These are phyloP conservation scores for Zygotorulaspora sp. DNA, from an alignment of 805 yeast genomes.

Conservation along the genomic window DNA sequence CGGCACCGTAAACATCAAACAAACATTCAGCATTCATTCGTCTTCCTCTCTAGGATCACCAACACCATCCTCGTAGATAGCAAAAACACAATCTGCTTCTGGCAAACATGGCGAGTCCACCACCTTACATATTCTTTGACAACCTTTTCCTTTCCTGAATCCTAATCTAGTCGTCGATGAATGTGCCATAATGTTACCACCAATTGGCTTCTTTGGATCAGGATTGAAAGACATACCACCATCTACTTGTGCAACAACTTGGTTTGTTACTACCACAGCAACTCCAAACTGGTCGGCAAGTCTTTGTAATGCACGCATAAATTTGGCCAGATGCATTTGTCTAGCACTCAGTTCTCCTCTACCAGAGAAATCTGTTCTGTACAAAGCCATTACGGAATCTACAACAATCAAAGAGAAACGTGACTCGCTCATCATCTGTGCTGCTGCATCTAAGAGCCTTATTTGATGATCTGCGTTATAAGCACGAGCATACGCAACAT, in stretches of 20 bases:
- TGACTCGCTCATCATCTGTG: slow-evolving; percentile 93
- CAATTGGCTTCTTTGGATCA: slow-evolving; percentile 97
- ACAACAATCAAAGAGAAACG: slow-evolving; percentile 85
- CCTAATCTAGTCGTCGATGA: slow-evolving; percentile 90
- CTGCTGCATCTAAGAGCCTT: slow-evolving; percentile 81
- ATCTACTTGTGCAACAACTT: slow-evolving; percentile 97
- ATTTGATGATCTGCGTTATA: slow-evolving; percentile 95
- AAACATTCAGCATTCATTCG: too few relatives aligned
- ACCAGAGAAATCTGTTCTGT: slow-evolving; percentile 91
- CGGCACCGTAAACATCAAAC: too few relatives aligned
- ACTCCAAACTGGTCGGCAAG: slow-evolving; percentile 97
- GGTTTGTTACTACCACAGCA: slow-evolving; percentile 93
- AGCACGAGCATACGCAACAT: slow-evolving; percentile 96
- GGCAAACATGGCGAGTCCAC: slow-evolving; percentile 97
- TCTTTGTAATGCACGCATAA: slow-evolving; percentile 85
- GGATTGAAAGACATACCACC: slow-evolving; percentile 79
- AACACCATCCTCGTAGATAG: slow-evolving; percentile 93
- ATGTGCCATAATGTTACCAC: slow-evolving; percentile 97
- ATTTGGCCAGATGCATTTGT: slow-evolving; percentile 89
- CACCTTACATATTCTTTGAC: slow-evolving; percentile 88
- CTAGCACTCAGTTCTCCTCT: slow-evolving; percentile 94
- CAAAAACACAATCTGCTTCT: slow-evolving; percentile 91
- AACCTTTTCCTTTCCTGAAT: slow-evolving; percentile 86
- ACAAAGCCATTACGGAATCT: slow-evolving; percentile 96
- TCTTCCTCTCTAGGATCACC: slow-evolving; percentile 92